Percentiles rank a stretch among this genome's conserved stretches.
These are phyloP conservation scores for Scedosporium dehoogii DNA, from an alignment of 2,329 filamentous ascomycete species.

Conservation along the genomic window DNA sequence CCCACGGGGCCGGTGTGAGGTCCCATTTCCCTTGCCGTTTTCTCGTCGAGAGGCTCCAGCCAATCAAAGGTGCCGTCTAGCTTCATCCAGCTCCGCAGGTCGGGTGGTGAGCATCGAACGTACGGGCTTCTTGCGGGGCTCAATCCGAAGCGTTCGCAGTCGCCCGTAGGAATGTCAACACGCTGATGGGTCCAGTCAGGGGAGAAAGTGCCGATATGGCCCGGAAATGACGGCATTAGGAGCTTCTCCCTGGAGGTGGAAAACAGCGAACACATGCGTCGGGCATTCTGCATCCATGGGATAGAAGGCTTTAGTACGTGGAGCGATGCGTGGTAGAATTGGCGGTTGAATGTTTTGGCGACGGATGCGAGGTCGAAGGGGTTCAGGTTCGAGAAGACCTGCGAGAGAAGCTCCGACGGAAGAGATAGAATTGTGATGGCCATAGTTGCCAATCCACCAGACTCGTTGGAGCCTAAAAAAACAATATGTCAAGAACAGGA, in stretches of 20 bases:
- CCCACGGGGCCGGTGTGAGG: not conserved
- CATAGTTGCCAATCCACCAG: not conserved
- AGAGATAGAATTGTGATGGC: not conserved
- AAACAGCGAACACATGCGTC: not conserved
- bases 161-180: not conserved
- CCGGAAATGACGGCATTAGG: not conserved
- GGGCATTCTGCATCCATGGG: not conserved
- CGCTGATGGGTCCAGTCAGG: not conserved
- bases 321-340: not conserved
- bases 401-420: not conserved
- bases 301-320: not conserved
- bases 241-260: too few relatives aligned
- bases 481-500: too few relatives aligned
- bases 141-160: not conserved
- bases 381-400: conserved; percentile 1
- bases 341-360: conserved; percentile 2
- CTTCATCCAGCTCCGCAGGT: conserved; percentile 2
- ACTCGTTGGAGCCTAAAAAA: too few relatives aligned
- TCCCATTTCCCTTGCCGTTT: not conserved
- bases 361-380: not conserved
- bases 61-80: conserved; percentile 6
- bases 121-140: not conserved
- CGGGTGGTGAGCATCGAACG: conserved; percentile 4
- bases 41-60: not conserved
- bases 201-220: not conserved